Evolutionary conservation across 2,329 filamentous ascomycete genomes (phyloP).

Genomic region (Xylaria sp.): DNA sequence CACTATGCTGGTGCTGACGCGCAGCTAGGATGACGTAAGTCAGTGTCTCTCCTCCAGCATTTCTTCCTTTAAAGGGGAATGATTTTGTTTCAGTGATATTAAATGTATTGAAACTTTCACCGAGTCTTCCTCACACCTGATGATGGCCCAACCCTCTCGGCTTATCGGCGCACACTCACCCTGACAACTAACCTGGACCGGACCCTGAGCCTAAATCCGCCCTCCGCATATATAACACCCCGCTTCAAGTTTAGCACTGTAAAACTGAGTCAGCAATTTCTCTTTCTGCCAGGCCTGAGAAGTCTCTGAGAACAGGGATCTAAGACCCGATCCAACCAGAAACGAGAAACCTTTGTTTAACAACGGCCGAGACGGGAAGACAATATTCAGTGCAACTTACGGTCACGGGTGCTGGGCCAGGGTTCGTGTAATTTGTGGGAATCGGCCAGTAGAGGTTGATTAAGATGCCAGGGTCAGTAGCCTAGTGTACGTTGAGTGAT

Average conservation of each 20-base stretch:
- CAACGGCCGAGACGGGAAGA: background rate
- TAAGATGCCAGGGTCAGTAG: conserved; percentile 44
- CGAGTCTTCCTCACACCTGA: background rate
- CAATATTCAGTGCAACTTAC: conserved; percentile 22
- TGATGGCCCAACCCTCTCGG: conserved; percentile 3
- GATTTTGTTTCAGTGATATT: background rate
- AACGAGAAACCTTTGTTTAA: background rate
- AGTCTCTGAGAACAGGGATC: background rate
- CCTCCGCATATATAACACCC: background rate
- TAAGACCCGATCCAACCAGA: background rate
- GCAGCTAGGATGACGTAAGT: conserved; percentile 7
- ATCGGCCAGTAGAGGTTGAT: conserved; percentile 45
- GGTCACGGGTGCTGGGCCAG: conserved; percentile 38
- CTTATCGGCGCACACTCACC: background rate
- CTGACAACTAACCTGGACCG: background rate
- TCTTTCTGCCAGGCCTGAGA: background rate
- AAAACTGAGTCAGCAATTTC: conserved; percentile 26
- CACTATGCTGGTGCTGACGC: no score
- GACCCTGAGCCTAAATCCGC: background rate
- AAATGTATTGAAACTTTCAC: background rate
- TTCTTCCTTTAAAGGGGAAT: background rate
- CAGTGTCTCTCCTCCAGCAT: background rate
- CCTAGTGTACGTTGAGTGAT: conserved; percentile 32
- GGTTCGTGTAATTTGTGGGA: conserved; percentile 46
- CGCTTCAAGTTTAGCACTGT: conserved; percentile 30